Evolutionary conservation across 257 asterid genomes (phyloP), one percentile per base, ranked within the genome.

Genomic region (Perilla frutescens): DNA sequence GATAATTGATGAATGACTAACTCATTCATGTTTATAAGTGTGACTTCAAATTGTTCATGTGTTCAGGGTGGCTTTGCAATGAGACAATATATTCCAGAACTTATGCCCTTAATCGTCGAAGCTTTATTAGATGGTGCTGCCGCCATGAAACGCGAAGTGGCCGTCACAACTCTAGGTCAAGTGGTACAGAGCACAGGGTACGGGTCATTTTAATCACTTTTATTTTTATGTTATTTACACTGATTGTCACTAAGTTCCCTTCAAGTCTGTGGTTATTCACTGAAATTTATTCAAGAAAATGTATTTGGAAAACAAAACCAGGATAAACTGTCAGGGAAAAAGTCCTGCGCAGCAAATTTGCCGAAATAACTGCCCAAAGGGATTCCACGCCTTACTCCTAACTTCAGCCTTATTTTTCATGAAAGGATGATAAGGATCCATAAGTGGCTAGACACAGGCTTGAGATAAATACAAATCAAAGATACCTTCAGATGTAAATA

Each of bases 141-240:
- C 67, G 98, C 92, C 77, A 78, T 82, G 76, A 95, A 92, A 84
- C 99, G 99, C 57, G 98, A 95, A 87, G 98, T 95, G 75, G 98
- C 99, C 34, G 97, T 95, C 70, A 87, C 96, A 63, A 95, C 99
- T 63, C 96, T 95, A 37, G 99, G 99, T 82, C 99, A 92, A 84
- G 98, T 95, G 80, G 97, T 95, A 62, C 99, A 95, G 80, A 92
- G 98, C 87, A 95, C 99, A 3, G 99, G 99, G 99, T 92, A 87
- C 70, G 91, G n/a, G 45, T 59, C 61, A 20, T 61, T 66, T 77
- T 71, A 36, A 69, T 72, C 66, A 12, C 66, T 73, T 60, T 66
- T 73, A 51, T 60, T 68, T 72, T 41, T 48, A 59, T 61, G 32
- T 56, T 14, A 44, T 58, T 43, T 40, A 7, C 49, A 11, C 70